Evolutionary conservation across 768 basidiomycete species (phyloP), one percentile per base, ranked within the genome.

Genomic region (Dioszegia hungarica): DNA sequence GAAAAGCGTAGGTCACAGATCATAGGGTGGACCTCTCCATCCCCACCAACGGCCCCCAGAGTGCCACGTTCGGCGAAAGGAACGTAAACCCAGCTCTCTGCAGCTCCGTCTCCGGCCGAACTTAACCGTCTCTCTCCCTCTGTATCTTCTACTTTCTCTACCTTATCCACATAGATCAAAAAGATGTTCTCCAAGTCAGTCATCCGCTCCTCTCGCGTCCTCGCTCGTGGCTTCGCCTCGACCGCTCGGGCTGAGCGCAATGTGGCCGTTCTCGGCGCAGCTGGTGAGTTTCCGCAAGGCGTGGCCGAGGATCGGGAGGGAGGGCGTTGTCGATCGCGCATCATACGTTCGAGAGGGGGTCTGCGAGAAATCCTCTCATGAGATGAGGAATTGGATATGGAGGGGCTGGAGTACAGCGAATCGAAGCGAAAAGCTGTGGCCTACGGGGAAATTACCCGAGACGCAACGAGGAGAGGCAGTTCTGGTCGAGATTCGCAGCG

Each of bases 261-360:
- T 54, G 74, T 75, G 38, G 74, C 74, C 74, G 91, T 98, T 65
- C 92, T 98, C 75, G 93, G 93, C 77, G 93, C 93, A 79, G 87
- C 89, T 77, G 91, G 90, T 89, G 67, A 52, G 78, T 68, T 31
- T n/a, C n/a, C n/a, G n/a, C n/a, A n/a, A n/a, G n/a, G n/a, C n/a
- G n/a, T n/a, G n/a, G n/a, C n/a, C n/a, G n/a, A n/a, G n/a, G n/a
- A n/a, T n/a, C n/a, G n/a, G n/a, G n/a, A n/a, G n/a, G n/a, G n/a
- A n/a, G n/a, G n/a, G n/a, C n/a, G n/a, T n/a, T n/a, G n/a, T n/a
- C n/a, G n/a, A n/a, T n/a, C n/a, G n/a, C n/a, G n/a, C n/a, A n/a
- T n/a, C n/a, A n/a, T n/a, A n/a, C n/a, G n/a, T n/a, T n/a, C n/a
- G n/a, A n/a, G n/a, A n/a, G n/a, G n/a, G n/a, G n/a, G n/a, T n/a